Percentiles rank a stretch among this genome's conserved stretches.
These are phyloP conservation scores for Cutaneotrichosporon arboriforme DNA, from an alignment of 1,284 basidiomycete genomes.

Conservation along the genomic window DNA sequence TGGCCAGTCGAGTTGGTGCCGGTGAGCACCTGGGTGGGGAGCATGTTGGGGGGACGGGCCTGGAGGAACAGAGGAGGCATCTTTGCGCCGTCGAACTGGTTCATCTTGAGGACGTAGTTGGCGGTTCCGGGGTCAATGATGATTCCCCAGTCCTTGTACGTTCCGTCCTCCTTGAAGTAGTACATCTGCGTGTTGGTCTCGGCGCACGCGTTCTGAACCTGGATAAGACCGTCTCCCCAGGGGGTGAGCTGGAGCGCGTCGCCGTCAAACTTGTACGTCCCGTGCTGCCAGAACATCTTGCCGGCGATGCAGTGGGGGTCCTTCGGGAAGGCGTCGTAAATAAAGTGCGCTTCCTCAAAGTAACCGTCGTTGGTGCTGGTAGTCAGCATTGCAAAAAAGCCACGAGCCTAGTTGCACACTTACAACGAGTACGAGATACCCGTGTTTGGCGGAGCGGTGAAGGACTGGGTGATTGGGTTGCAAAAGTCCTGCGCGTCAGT, in stretches of 20 bases:
- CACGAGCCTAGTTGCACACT: slow-evolving; percentile 42
- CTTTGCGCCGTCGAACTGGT: slow-evolving; percentile 45
- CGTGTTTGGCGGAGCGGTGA: slow-evolving; percentile 72
- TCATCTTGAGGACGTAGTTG: slow-evolving; percentile 40
- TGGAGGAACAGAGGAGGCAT: slow-evolving; percentile 46
- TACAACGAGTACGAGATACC: slow-evolving; percentile 85
- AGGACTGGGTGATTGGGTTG: slow-evolving; percentile 69
- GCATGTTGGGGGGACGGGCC: slow-evolving; percentile 48
- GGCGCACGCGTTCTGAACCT: slow-evolving; percentile 84
- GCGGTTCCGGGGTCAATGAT: slow-evolving; percentile 33
- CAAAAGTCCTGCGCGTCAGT: slow-evolving; percentile 62
- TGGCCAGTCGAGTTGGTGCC: slow-evolving; percentile 39
- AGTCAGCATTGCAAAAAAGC: slow-evolving; percentile 3
- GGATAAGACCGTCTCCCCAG: slow-evolving; percentile 77
- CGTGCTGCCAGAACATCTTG: slow-evolving; percentile 80
- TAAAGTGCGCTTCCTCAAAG: slow-evolving; percentile 83
- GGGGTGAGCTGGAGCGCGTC: slow-evolving; percentile 71
- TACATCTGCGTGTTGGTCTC: slow-evolving; percentile 74
- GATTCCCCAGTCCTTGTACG: slow-evolving; percentile 46
- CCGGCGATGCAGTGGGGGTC: slow-evolving; percentile 60
- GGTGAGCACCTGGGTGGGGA: slow-evolving; percentile 45
- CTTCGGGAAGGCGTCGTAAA: slow-evolving; percentile 67
- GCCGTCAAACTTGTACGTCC: slow-evolving; percentile 59
- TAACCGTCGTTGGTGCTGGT: slow-evolving; percentile 59
- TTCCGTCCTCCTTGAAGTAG: slow-evolving; percentile 62